Evolutionary conservation across 2,329 filamentous ascomycete genomes (phyloP), one percentile per base, ranked within the genome.

Genomic region (Colletotrichum horii): DNA sequence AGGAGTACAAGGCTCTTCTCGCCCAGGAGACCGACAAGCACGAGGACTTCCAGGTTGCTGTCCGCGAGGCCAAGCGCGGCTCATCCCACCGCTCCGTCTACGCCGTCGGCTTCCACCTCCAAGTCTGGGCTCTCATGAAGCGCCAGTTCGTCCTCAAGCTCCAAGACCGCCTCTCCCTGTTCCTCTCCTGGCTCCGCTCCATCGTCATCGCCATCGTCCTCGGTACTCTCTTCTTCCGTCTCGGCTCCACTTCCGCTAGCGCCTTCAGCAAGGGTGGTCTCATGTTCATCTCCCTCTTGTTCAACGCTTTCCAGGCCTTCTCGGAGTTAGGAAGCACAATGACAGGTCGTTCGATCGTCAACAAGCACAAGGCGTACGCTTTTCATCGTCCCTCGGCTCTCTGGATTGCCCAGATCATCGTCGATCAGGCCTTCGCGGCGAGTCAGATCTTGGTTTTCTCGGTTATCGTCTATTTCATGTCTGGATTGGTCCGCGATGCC

Each of bases 241-340:
- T 95, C 38, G 91, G 92, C 1, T 83, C 91, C 67, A 92, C 89
- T 0, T 92, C 91, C 1, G 91, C 91, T 36, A 94, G 93, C 52
- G 94, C 94, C 4, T 97, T 97, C 84, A 94, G 93, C 78, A 92
- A 95, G 82, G 95, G 95, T 77, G 95, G 95, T 86, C 90, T 96
- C 2, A 87, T 97, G 66, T 97, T 97, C 85, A 92, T 96, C 70
- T 88, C 94, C 26, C 89, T 97, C 3, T 85, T 97, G 6, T 96
- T 96, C 89, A 96, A 96, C 82, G 94, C 94, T n/a, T 96, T 97
- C 84, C 93, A 95, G 81, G 94, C 95, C 28, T 96, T 97, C 81
- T 91, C 93, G 0, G 95, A 97, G 83, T 85, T 98, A 0, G 93
- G 90, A 0, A 89, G 90, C 14, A 94, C 93, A 3, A 96, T 97